A percentile compares a stretch with the other conserved stretches of the same genome.
Evolutionary conservation across 176 grass and related monocot genomes (phyloP).

Genomic region (Carex pumila): DNA sequence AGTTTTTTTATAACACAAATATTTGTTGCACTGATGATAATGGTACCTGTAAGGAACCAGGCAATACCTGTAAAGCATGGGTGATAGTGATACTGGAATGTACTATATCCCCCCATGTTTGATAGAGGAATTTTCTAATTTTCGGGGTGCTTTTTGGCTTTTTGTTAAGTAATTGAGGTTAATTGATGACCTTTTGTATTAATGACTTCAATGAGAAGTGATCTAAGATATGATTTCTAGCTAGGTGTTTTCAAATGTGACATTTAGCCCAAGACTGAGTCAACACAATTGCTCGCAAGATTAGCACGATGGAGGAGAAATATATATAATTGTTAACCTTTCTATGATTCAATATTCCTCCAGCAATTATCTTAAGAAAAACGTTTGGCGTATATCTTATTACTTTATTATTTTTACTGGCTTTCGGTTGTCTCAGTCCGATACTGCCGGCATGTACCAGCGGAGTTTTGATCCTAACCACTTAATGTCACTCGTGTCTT

Average conservation of each 20-base stretch:
- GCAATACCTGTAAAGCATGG: neutral
- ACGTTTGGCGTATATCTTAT: neutral
- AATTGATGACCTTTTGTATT: neutral
- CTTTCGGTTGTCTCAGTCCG: neutral
- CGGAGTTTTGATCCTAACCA: neutral
- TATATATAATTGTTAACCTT: slow-evolving; percentile 17
- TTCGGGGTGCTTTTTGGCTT: neutral
- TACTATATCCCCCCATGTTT: neutral
- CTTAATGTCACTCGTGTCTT: neutral
- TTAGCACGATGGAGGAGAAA: neutral
- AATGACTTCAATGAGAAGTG: slow-evolving; percentile 16
- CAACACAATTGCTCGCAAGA: neutral
- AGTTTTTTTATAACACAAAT: neutral
- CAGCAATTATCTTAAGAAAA: neutral
- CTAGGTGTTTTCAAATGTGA: neutral
- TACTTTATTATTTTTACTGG: neutral
- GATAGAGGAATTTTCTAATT: neutral
- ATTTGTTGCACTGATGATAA: neutral
- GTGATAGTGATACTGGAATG: too few relatives aligned
- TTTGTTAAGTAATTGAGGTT: neutral
- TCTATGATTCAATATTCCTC: slow-evolving; percentile 23
- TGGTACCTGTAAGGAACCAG: neutral
- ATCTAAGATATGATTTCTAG: neutral
- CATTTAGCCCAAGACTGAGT: neutral
- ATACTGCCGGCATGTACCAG: neutral